Evolutionary conservation across 1,139 yeast species (phyloP), one percentile per base, ranked within the genome.

Genomic region (Protomyces gravidus): DNA sequence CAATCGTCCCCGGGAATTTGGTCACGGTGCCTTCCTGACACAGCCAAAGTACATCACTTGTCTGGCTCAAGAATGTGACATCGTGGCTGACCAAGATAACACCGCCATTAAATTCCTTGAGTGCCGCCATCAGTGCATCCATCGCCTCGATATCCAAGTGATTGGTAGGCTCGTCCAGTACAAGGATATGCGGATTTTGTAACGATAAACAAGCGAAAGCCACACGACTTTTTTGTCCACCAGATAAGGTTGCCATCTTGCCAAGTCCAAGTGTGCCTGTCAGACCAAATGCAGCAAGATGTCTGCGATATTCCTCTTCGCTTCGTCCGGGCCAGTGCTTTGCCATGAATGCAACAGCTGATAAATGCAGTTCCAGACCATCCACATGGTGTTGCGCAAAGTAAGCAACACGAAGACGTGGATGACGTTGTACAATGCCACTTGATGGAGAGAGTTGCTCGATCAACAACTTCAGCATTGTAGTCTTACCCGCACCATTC

Each of bases 331-430:
- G 98, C 77, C 79, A 89, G 3, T 86, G 81, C 64, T 81, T 78
- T 6, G 96, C 85, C 89, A 92, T 82, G 97, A 97, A 92, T 60
- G 86, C 84, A 6, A 92, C 97, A 0, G 98, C 97, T 61, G 89
- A 86, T 55, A 83, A 75, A n/a, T 74, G 78, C 67, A 90, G 76
- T 69, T 92, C 98, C 96, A 92, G 88, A n/a, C 92, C 86, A 69
- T 92, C 99, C 65, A 92, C 95, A 70, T 92, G 98, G 72, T 92
- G 98, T 76, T 92, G 99, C n/a, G 99, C 97, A 76, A 92, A 92
- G 73, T 94, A 94, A 19, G 96, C 98, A 56, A 92, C 86, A 74
- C 98, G 81, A 66, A 92, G 76, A 68, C 97, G 80, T 45, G 95
- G 86, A 69, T 92, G 90, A 65, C 83, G 81, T 30, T 87, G 79